Evolutionary conservation across 2,329 filamentous ascomycete species (phyloP).

Genomic region (Xylariaceae sp.): DNA sequence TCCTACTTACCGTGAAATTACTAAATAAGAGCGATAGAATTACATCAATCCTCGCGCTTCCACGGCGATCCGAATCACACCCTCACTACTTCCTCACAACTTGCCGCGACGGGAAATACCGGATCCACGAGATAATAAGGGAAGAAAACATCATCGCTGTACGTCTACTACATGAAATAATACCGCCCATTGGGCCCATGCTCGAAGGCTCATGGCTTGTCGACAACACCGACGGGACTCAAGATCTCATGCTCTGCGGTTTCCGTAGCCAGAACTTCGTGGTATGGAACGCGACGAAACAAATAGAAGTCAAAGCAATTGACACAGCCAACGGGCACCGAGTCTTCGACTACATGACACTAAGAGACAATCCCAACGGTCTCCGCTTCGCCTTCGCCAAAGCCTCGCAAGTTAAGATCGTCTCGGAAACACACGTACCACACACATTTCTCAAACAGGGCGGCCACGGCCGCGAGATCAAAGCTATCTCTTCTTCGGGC

Average conservation of each 20-base stretch:
- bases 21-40: constrained; percentile 61
- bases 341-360: constrained; percentile 54
- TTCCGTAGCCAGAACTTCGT: constrained; percentile 79
- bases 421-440: constrained; percentile 36
- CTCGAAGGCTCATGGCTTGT: constrained; percentile 68
- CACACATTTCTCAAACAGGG: constrained; percentile 59
- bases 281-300: constrained; percentile 71
- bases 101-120: constrained; percentile 72
- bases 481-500: constrained; percentile 43
- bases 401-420: constrained; percentile 51
- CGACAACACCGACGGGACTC: constrained; percentile 23
- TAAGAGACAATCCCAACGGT: constrained; percentile 26
- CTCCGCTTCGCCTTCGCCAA: constrained; percentile 70
- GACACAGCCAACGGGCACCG: constrained; percentile 85
- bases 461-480: constrained; percentile 81
- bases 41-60: constrained; percentile 57
- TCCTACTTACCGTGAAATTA: constrained; percentile 35
- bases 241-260: constrained; percentile 69
- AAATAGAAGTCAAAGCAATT: constrained; percentile 65
- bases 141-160: constrained; percentile 27
- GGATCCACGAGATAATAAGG: constrained; percentile 51
- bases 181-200: constrained; percentile 68
- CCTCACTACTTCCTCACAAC: constrained; percentile 60
- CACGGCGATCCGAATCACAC: constrained; percentile 23
- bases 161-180: constrained; percentile 61